Base-by-base conservation (phyloP, 2,329 filamentous ascomycete genomes). In the Alternaria arborescens region DNA sequence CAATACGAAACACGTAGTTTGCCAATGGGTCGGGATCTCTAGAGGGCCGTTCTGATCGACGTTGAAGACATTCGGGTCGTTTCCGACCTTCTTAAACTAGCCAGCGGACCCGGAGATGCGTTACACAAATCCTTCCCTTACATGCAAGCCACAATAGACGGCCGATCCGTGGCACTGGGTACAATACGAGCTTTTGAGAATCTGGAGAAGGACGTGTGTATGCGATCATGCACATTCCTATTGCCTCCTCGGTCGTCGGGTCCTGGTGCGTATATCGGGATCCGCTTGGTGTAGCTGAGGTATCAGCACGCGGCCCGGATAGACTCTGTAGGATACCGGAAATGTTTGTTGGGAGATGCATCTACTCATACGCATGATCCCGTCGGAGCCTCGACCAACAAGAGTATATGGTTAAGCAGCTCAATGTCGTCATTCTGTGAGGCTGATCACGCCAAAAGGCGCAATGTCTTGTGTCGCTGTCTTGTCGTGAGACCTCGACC, bases 61-160 rank as follows among this genome's bases (percentile, higher is more conserved):
- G 32, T 38, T 16, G 32, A 18, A 40, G 20, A 20, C 42, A 36
- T 28, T 54, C 30, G 24, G 34, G 41, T 44, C 26, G 34, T 47
- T 58, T 44, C 55, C 42, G 26, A 46, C 20, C 12, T 22, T 12
- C 24, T 46, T 32, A 12, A 28, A 40, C 44, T 18, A 43, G 40
- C 42, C 24, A 43, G 40, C 36, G 38, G 20, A 44, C 24, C 46
- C 22, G 43, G 41, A 38, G 10, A 36, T 18, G 26, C 44, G 22
- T 36, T 34, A 28, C 32, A 36, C 46, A 12, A 18, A 28, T 32
- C 52, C 34, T 51, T 28, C 57, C 14, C 32, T 5, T 50, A 11
- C 6, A 12, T 41, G 24, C 16, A 60, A 32, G 44, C 57, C 52
- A 59, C 52, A 10, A 26, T 28, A 30, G 52, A 24, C 40, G 52